A percentile compares a stretch with the other conserved stretches of the same genome.
These are phyloP conservation scores for Cafeteria roenbergensis DNA, from an alignment of 108 stramenopile species.

Conservation along the genomic window DNA sequence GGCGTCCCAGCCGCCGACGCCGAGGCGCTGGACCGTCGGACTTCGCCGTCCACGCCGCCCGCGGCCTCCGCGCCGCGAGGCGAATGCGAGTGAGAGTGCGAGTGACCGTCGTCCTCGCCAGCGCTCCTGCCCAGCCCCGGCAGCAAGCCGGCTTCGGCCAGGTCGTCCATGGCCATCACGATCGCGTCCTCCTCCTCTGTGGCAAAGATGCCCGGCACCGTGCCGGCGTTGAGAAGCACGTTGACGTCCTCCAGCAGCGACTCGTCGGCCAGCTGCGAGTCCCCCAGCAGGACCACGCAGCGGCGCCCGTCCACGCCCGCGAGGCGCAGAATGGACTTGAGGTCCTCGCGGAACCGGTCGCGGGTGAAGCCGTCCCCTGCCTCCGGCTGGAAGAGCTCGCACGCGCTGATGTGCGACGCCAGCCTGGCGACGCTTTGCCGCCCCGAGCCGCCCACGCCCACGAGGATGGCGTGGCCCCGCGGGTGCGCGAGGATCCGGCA, in stretches of 20 bases:
- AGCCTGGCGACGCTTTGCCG: constrained; percentile 39
- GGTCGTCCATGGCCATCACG: constrained; percentile 33
- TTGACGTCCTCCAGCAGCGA: constrained; percentile 48
- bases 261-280: constrained; percentile 42
- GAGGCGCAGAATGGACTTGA: constrained; percentile 32
- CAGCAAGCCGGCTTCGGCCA: constrained; percentile 37
- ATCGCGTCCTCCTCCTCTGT: constrained; percentile 42
- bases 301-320: constrained; percentile 40
- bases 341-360: constrained; percentile 39
- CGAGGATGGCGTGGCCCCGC: constrained; percentile 39
- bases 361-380: constrained; percentile 40
- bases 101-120: constrained; percentile 13
- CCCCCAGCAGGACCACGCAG: constrained; percentile 38
- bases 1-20: no score
- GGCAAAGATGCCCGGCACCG: constrained; percentile 46
- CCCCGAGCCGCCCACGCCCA: constrained; percentile 46
- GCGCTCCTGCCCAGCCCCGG: no score
- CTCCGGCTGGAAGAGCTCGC: constrained; percentile 32
- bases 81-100: no score
- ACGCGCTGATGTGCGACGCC: constrained; percentile 41
- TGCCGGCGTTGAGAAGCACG: constrained; percentile 43
- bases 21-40: no score
- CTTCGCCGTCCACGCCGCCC: no score
- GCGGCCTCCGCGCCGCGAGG: no score
- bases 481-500: constrained; percentile 44